A percentile compares a stretch with the other conserved stretches of the same genome.
Conservation (phyloP, 164 flowering plant genomes). For the Vitis vinifera region DNA sequence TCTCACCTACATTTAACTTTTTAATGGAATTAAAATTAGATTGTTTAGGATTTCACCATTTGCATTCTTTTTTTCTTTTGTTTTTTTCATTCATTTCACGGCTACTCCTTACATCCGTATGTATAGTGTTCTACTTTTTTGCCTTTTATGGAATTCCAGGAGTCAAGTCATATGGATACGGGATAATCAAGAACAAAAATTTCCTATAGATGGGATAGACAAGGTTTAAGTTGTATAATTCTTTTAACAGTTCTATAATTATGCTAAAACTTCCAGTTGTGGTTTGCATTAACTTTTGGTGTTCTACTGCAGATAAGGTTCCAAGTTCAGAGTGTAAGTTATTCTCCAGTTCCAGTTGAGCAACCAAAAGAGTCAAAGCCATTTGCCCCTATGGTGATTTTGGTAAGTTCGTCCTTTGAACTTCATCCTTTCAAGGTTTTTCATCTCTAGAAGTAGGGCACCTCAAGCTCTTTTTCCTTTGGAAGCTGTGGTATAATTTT, state of each 20-base stretch:
- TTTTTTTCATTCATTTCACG: no score
- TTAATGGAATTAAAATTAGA: background rate
- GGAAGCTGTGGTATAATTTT: no score
- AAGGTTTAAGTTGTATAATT: constrained; percentile 43
- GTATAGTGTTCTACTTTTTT: background rate
- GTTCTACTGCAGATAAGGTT: constrained; percentile 65
- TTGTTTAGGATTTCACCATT: no score
- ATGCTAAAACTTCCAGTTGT: no score
- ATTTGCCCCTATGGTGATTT: constrained; percentile 88
- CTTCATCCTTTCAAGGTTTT: no score
- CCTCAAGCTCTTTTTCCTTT: no score
- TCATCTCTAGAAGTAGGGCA: no score
- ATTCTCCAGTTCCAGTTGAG: constrained; percentile 73
- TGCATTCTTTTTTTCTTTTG: no score
- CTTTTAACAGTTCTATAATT: background rate
- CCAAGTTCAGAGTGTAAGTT: constrained; percentile 54
- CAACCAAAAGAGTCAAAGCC: constrained; percentile 64
- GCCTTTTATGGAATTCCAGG: constrained; percentile 30
- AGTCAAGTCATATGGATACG: constrained; percentile 54
- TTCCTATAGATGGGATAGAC: constrained; percentile 41
- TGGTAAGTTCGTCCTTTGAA: constrained; percentile 46
- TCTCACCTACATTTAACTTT: background rate
- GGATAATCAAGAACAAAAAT: constrained; percentile 33
- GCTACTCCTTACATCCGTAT: no score
- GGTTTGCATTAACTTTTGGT: background rate